Base-by-base conservation (phyloP, 2,329 filamentous ascomycete species). In the Fusarium sarcochroum region DNA sequence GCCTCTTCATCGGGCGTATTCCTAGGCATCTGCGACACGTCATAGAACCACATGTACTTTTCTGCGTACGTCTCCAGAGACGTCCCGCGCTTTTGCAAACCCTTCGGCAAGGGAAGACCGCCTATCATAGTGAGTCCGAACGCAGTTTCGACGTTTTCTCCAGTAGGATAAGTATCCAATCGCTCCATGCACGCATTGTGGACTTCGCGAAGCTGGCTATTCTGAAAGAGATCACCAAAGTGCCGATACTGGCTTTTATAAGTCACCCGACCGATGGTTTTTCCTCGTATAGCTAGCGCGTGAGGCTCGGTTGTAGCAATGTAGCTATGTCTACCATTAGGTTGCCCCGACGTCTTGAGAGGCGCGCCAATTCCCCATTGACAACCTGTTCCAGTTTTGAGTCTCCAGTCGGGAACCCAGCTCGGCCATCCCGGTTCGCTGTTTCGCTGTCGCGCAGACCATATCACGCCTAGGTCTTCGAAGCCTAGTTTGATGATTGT, bases 351-450 rank as follows among this genome's bases (percentile, higher is more conserved):
- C 3, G 37, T 40, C 15, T 62, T 54, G 3, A 66, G 42, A 2
- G 68, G 52, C 1, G 54, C 27, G 11, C 68, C 68, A 2, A 69
- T 57, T 0, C 68, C 69, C 61, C 68, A 71, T 13, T 42, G 30
- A 14, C 69, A 71, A 1, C 69, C 69, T 3, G 65, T 58, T 1
- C 68, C 69, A 0, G 58, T 71, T 20, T 58, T 30, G 13, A 69
- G 41, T 42, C 68, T 32, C 64, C 68, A 71, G 34, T 71, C 69
- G 2, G 68, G 68, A 14, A 71, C 69, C 69, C 69, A 71, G 17
- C 57, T 71, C 6, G 61, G 69, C 68, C 69, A 70, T 11, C 20
- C 46, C 15, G 18, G 35, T 10, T 66, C 64, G 2, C 48, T 6
- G 3, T 53, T 60, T 13, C 58, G 63, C 10, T 59, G 65, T 42